These are phyloP conservation scores for Adansonia grandidieri DNA, from an alignment of 441 rosid genomes.

Conservation along the genomic window DNA sequence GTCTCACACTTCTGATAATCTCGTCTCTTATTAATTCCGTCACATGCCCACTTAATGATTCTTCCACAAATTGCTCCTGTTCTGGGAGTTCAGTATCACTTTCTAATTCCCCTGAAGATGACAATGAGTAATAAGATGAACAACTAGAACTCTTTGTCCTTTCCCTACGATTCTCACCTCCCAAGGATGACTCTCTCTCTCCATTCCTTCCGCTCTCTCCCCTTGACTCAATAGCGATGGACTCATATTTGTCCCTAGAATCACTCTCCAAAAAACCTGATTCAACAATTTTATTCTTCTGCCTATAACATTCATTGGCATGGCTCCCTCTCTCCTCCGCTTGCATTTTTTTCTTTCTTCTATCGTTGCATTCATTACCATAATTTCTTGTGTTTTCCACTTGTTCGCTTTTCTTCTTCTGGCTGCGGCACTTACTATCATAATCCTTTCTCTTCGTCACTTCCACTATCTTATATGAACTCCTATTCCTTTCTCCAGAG, in stretches of 20 bases:
- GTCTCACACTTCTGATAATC: slow-evolving; percentile 33
- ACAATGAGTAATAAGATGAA: slow-evolving; percentile 81
- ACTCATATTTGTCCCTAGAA: slow-evolving; percentile 39
- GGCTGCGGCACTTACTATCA: slow-evolving; percentile 30
- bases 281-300: slow-evolving; percentile 39
- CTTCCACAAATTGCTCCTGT: slow-evolving; percentile 36
- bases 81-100: slow-evolving; percentile 57
- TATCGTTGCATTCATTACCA: slow-evolving; percentile 28
- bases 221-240: slow-evolving; percentile 30
- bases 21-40: slow-evolving; percentile 31
- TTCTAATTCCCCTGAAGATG: slow-evolving; percentile 61
- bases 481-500: slow-evolving; percentile 38
- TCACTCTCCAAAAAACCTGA: slow-evolving; percentile 39
- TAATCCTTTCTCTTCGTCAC: slow-evolving; percentile 40
- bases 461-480: slow-evolving; percentile 45
- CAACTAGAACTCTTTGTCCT: slow-evolving; percentile 62
- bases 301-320: slow-evolving; percentile 20
- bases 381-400: slow-evolving; percentile 22
- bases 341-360: slow-evolving; percentile 29
- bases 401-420: slow-evolving; percentile 38
- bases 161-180: slow-evolving; percentile 36
- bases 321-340: slow-evolving; percentile 22
- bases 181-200: slow-evolving; percentile 38
- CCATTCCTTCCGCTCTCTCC: slow-evolving; percentile 41
- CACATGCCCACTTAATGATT: slow-evolving; percentile 31